Evolutionary conservation across 148 eudicot genomes (phyloP).

Genomic region (Amaranthus palmeri): DNA sequence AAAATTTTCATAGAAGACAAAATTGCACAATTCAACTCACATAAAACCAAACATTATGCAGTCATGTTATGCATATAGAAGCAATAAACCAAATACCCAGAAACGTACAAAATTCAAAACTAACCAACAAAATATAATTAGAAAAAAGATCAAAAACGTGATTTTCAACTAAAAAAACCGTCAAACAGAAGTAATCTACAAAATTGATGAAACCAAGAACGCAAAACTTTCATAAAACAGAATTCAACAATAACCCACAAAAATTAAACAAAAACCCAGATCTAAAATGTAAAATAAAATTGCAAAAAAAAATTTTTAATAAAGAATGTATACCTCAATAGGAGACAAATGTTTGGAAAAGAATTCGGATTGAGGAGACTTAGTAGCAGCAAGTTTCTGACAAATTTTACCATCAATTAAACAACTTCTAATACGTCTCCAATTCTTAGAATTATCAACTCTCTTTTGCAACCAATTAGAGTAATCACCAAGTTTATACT

Average conservation of each 20-base stretch:
- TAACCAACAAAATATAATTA: neutral
- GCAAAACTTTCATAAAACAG: neutral
- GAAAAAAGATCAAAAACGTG: neutral
- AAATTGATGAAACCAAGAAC: neutral
- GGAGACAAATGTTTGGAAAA: constrained; percentile 48
- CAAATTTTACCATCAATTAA: constrained; percentile 75
- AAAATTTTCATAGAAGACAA: neutral
- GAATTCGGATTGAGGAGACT: constrained; percentile 18
- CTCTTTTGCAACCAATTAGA: constrained; percentile 87
- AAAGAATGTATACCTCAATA: constrained; percentile 62
- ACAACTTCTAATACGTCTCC: constrained; percentile 71
- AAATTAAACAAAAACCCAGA: too few species aligned
- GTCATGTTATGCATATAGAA: too few species aligned
- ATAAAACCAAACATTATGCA: too few species aligned
- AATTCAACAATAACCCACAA: neutral
- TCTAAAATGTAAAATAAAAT: neutral
- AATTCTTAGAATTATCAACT: constrained; percentile 49
- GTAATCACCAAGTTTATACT: constrained; percentile 77
- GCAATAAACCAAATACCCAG: too few species aligned
- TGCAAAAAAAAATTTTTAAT: neutral
- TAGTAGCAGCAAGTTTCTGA: constrained; percentile 33
- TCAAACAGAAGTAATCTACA: neutral
- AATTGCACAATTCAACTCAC: neutral
- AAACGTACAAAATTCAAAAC: neutral
- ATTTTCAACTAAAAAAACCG: neutral